Evolutionary conservation across 2,329 filamentous ascomycete species (phyloP).

Genomic region (Colletotrichum sidae): DNA sequence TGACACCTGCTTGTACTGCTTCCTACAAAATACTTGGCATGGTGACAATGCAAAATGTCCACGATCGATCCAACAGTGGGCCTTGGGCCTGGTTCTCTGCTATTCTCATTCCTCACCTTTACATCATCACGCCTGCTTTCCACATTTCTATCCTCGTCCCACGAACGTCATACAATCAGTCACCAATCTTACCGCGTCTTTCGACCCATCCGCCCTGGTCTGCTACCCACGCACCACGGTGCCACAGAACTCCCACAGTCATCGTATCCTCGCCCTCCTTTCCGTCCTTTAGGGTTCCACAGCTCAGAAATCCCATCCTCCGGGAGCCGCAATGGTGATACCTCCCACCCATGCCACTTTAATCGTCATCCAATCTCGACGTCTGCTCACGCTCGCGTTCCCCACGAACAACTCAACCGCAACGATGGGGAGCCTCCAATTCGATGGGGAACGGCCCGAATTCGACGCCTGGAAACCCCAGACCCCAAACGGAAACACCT

Average conservation of each 20-base stretch:
- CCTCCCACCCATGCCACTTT: conserved; percentile 3
- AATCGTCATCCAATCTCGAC: conserved; percentile 16
- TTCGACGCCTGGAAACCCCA: conserved; percentile 34
- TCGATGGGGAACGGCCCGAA: conserved; percentile 34
- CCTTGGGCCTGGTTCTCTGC: background rate
- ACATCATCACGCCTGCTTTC: conserved; percentile 29
- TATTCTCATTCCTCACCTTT: conserved; percentile 13
- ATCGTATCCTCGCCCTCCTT: background rate
- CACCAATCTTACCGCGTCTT: conserved; percentile 5
- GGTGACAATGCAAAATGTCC: conserved; percentile 5
- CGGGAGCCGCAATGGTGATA: conserved; percentile 29
- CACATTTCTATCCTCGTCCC: conserved; percentile 13
- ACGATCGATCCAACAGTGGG: conserved; percentile 2
- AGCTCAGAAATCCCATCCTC: conserved; percentile 16
- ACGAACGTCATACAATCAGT: conserved; percentile 30
- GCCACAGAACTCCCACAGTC: background rate
- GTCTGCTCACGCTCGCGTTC: background rate
- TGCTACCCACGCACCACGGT: conserved; percentile 7
- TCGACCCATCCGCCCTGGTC: background rate
- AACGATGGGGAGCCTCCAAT: background rate
- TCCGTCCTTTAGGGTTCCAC: conserved; percentile 20
- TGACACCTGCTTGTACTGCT: no score
- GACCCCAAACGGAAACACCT: conserved; percentile 30
- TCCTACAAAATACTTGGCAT: no score
- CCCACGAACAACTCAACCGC: conserved; percentile 1